Conservation (phyloP, 371 early-diverging fungal genomes). For the Mucor indicus region DNA sequence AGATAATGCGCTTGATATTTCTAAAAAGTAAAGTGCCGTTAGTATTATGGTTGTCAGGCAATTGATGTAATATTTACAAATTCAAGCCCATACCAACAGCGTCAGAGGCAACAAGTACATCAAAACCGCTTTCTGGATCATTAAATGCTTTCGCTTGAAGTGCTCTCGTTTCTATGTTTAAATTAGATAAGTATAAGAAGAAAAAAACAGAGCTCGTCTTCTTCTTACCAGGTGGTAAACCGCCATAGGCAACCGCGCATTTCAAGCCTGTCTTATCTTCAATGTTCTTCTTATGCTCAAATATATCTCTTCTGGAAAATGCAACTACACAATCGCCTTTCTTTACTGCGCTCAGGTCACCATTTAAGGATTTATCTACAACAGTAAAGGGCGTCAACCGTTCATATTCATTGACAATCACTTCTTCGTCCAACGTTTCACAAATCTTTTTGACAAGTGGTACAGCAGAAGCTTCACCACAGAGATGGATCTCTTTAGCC, state of each 20-base stretch:
- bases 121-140: conserved; percentile 72
- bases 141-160: conserved; percentile 91
- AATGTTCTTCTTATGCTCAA: conserved; percentile 69
- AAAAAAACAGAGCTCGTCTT: no score
- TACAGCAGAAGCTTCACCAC: conserved; percentile 90
- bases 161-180: conserved; percentile 70
- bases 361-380: conserved; percentile 45
- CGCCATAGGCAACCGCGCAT: conserved; percentile 94
- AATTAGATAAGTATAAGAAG: no score
- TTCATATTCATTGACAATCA: conserved; percentile 76
- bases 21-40: conserved; percentile 25
- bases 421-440: conserved; percentile 70
- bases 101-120: conserved; percentile 92
- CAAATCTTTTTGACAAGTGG: conserved; percentile 77
- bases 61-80: conserved; percentile 50
- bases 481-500: conserved; percentile 88
- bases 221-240: conserved; percentile 76
- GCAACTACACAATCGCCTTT: conserved; percentile 90
- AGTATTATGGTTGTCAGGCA: background rate
- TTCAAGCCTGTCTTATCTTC: conserved; percentile 71
- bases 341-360: conserved; percentile 54
- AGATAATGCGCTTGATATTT: conserved; percentile 86
- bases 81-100: conserved; percentile 98
- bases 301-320: conserved; percentile 82
- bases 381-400: conserved; percentile 75